Evolutionary conservation across 805 yeast species (phyloP).

Genomic region (Peterozyma toletana): DNA sequence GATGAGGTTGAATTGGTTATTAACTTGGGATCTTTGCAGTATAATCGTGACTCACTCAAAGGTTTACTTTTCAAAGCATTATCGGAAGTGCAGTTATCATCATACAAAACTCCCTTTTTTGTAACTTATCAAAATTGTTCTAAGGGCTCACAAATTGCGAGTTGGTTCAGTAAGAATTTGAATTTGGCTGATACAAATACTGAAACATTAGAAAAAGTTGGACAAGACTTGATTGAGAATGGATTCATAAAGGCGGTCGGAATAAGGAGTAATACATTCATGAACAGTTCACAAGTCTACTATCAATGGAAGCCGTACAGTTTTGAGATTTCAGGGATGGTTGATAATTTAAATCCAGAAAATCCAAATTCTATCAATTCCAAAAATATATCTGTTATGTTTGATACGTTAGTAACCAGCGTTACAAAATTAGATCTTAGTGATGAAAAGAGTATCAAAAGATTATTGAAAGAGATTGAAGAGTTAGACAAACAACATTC

Average conservation of each 20-base stretch:
- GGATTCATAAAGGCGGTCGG: slow-evolving; percentile 66
- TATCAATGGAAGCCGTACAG: slow-evolving; percentile 80
- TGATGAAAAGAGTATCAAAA: slow-evolving; percentile 45
- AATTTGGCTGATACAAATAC: slow-evolving; percentile 27
- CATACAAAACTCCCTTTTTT: slow-evolving; percentile 58
- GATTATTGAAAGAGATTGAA: slow-evolving; percentile 49
- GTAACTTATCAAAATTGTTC: slow-evolving; percentile 61
- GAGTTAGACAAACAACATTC: slow-evolving; percentile 51
- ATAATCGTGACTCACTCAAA: slow-evolving; percentile 26
- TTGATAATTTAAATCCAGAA: slow-evolving; percentile 16
- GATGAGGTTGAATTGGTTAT: slow-evolving; percentile 1
- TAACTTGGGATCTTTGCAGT: slow-evolving; percentile 18
- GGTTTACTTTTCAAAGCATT: slow-evolving; percentile 35
- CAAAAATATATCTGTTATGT: slow-evolving; percentile 7
- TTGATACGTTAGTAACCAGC: slow-evolving; percentile 7
- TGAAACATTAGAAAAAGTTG: slow-evolving; percentile 61
- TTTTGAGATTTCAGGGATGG: slow-evolving; percentile 41
- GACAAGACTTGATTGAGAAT: slow-evolving; percentile 58
- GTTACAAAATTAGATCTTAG: slow-evolving; percentile 9
- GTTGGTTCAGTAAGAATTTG: slow-evolving; percentile 48
- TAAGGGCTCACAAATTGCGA: slow-evolving; percentile 53
- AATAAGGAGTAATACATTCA: slow-evolving; percentile 48
- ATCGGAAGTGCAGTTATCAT: slow-evolving; percentile 40
- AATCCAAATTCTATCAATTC: slow-evolving; percentile 3
- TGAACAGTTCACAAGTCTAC: slow-evolving; percentile 63